Percentiles rank a stretch among this genome's conserved stretches.
Conservation (phyloP, 2,329 filamentous ascomycete genomes). For the Westerdykella sp. region DNA sequence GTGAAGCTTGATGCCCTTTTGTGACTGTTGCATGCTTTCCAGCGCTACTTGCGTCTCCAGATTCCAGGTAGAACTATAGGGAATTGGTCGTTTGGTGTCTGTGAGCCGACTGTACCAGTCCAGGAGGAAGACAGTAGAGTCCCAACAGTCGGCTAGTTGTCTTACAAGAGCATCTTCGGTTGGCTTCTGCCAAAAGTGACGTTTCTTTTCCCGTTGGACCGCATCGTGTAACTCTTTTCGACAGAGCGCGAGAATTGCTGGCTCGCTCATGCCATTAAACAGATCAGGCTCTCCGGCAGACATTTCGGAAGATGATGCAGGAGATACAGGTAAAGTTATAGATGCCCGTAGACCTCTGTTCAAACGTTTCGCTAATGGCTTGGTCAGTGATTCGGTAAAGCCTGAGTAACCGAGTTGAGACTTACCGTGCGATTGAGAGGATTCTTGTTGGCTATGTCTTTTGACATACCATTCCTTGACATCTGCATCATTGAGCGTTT, state of each 20-base stretch:
- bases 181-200: constrained; percentile 39
- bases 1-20: constrained; percentile 51
- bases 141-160: constrained; percentile 48
- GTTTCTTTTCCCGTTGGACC: constrained; percentile 42
- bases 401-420: constrained; percentile 3
- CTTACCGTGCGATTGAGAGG: constrained; percentile 9
- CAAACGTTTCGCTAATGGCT: constrained; percentile 10
- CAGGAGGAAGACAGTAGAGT: constrained; percentile 49
- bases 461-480: constrained; percentile 46
- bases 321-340: constrained; percentile 21
- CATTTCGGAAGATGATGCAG: constrained; percentile 22
- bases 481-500: constrained; percentile 46
- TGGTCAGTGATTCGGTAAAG: neutral
- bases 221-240: constrained; percentile 42
- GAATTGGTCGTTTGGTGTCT: constrained; percentile 46
- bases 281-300: constrained; percentile 30
- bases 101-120: constrained; percentile 49
- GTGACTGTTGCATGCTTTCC: constrained; percentile 47
- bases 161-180: constrained; percentile 44
- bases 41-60: constrained; percentile 52
- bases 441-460: constrained; percentile 18
- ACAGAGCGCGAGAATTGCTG: constrained; percentile 44
- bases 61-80: constrained; percentile 53
- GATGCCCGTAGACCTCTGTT: constrained; percentile 20
- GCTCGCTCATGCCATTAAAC: constrained; percentile 43